These are phyloP conservation scores for Stachybotrys echinatus DNA, from an alignment of 2,329 filamentous ascomycete species.

Conservation along the genomic window DNA sequence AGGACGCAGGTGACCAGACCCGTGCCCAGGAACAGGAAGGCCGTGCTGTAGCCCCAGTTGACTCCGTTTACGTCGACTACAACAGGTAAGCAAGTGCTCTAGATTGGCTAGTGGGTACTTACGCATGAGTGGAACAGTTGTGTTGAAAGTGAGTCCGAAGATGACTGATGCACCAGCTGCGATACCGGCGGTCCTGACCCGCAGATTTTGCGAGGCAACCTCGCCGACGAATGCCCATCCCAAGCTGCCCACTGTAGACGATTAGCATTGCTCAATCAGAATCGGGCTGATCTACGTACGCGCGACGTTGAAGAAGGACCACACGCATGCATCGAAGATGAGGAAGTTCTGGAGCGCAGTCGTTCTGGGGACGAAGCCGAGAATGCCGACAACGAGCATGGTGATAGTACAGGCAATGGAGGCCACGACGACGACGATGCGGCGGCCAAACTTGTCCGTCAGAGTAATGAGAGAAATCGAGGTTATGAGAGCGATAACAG, in stretches of 20 bases:
- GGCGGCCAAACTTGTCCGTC: constrained; percentile 7
- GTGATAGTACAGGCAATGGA: constrained; percentile 4
- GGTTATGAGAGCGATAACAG: constrained; percentile 8
- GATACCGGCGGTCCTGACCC: no score
- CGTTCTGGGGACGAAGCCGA: constrained; percentile 2
- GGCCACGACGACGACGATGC: constrained; percentile 5
- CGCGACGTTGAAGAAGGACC: constrained; percentile 9
- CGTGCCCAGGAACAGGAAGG: constrained; percentile 6
- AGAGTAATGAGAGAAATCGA: constrained; percentile 5
- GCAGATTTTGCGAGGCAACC: no score
- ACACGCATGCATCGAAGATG: constrained; percentile 11
- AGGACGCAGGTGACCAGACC: constrained; percentile 6
- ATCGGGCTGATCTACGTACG: background rate
- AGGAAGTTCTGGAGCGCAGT: constrained; percentile 7
- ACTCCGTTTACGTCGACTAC: constrained; percentile 7
- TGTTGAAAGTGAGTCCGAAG: constrained; percentile 10
- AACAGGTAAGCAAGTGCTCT: background rate
- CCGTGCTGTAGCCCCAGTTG: constrained; percentile 10
- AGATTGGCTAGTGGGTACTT: background rate
- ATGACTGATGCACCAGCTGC: constrained; percentile 6
- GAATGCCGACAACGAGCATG: constrained; percentile 6
- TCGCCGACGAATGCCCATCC: no score
- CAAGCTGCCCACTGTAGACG: constrained; percentile 3
- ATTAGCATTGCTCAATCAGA: background rate
- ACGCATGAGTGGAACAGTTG: constrained; percentile 8